Conservation (phyloP, 768 basidiomycete species). For the Lactarius psammicola region DNA sequence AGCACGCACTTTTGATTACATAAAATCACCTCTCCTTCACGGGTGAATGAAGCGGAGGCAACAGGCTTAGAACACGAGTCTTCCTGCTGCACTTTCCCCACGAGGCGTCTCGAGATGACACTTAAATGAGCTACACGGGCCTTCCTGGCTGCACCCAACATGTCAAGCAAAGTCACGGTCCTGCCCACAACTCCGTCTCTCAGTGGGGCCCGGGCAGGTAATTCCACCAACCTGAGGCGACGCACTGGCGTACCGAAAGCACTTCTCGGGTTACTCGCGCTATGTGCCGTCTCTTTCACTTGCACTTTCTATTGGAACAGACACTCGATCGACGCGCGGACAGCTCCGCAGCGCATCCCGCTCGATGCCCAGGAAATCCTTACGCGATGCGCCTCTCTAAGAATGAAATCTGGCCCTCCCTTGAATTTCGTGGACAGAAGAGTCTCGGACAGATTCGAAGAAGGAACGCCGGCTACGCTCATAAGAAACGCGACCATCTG, state of each 20-base stretch:
- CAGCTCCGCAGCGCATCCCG: conserved; percentile 26
- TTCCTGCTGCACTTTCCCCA: conserved; percentile 17
- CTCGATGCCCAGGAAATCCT: conserved; percentile 34
- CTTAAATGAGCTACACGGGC: conserved; percentile 9
- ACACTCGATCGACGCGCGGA: not conserved
- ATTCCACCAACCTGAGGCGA: not conserved
- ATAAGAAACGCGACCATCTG: conserved; percentile 72
- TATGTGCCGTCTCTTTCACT: conserved; percentile 12
- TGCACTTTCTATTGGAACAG: conserved; percentile 17
- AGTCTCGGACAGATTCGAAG: conserved; percentile 62
- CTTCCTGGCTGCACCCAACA: conserved; percentile 7
- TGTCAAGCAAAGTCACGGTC: conserved; percentile 12
- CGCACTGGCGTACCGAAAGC: not conserved
- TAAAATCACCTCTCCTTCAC: not conserved
- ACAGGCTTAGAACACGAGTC: conserved; percentile 6
- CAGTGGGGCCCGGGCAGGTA: not conserved
- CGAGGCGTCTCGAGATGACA: conserved; percentile 16
- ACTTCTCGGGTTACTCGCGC: conserved; percentile 6
- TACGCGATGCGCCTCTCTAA: conserved; percentile 36
- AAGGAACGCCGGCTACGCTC: conserved; percentile 61
- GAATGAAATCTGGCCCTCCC: conserved; percentile 35
- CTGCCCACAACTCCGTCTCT: conserved; percentile 12
- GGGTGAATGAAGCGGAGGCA: not conserved
- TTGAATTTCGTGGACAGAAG: conserved; percentile 34
- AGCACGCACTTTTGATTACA: not conserved